These are phyloP conservation scores for Ettlia oleoabundans DNA, from an alignment of 139 green algal genomes.

Conservation along the genomic window DNA sequence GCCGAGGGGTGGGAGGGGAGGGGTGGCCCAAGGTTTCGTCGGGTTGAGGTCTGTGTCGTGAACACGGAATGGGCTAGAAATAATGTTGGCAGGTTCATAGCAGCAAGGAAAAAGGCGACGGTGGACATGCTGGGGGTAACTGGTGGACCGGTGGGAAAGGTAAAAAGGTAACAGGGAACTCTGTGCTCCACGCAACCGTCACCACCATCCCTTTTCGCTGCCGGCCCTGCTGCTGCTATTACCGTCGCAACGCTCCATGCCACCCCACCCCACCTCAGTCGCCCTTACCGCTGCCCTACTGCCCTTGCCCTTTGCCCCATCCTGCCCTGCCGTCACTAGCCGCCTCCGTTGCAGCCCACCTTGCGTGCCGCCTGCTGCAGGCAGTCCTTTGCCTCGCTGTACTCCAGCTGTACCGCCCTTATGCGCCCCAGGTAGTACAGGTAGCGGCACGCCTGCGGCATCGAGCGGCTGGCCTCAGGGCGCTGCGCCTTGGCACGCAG, in stretches of 20 bases:
- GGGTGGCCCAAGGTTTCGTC: not conserved
- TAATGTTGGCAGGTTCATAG: no score
- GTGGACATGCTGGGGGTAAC: no score
- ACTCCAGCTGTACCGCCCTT: constrained; percentile 95
- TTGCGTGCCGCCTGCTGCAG: constrained; percentile 90
- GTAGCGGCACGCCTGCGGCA: constrained; percentile 91
- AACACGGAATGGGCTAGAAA: no score
- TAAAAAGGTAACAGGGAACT: no score
- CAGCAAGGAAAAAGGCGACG: no score
- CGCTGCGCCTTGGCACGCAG: constrained; percentile 93
- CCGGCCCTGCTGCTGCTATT: no score
- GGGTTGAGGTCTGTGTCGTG: not conserved
- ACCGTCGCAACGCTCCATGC: no score
- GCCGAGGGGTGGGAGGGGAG: constrained; percentile 42
- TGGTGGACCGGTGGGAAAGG: no score
- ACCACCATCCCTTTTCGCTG: no score
- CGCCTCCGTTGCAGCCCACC: constrained; percentile 28
- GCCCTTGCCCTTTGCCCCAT: not conserved
- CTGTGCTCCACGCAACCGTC: no score
- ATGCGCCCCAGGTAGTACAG: constrained; percentile 97
- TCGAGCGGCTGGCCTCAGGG: constrained; percentile 76
- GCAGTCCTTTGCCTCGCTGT: constrained; percentile 95
- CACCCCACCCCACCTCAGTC: no score
- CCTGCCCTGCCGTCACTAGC: not conserved
- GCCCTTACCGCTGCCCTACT: no score